Conservation (phyloP, 768 basidiomycete species). For the Serendipita vermifera region DNA sequence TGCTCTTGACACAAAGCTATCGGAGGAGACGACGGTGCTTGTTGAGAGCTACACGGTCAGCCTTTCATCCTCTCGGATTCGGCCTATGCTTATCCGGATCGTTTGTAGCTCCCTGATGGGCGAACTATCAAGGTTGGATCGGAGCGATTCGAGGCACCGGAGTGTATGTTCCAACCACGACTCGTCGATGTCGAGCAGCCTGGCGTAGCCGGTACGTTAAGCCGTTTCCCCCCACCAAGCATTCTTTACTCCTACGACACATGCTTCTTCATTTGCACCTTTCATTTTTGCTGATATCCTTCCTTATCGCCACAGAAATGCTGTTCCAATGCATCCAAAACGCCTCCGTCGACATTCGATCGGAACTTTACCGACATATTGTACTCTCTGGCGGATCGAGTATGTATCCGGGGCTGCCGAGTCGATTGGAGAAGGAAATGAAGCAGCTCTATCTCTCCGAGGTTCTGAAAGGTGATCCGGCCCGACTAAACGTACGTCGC, state of each 20-base stretch:
- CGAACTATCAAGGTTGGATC: slow-evolving; percentile 95
- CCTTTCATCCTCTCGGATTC: slow-evolving; percentile 12
- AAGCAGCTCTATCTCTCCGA: slow-evolving; percentile 93
- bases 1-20: slow-evolving; percentile 82
- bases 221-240: background rate
- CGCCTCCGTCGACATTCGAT: slow-evolving; percentile 78
- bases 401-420: slow-evolving; percentile 98
- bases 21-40: slow-evolving; percentile 92
- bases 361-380: slow-evolving; percentile 94
- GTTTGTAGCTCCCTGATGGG: slow-evolving; percentile 77
- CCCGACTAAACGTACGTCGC: slow-evolving; percentile 66
- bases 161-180: slow-evolving; percentile 99
- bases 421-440: slow-evolving; percentile 97
- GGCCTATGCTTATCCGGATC: background rate
- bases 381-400: slow-evolving; percentile 95
- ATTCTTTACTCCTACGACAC: background rate
- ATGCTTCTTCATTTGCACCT: background rate
- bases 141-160: slow-evolving; percentile 96
- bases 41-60: slow-evolving; percentile 92
- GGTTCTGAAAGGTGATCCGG: slow-evolving; percentile 73
- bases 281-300: no score
- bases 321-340: slow-evolving; percentile 90
- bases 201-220: slow-evolving; percentile 72
- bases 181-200: slow-evolving; percentile 95
- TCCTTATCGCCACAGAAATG: slow-evolving; percentile 47